A percentile compares a stretch with the other conserved stretches of the same genome.
phyloP scores from a whole-genome alignment of 352 stramenopile species.

The Sclerospora graminicola region DNA sequence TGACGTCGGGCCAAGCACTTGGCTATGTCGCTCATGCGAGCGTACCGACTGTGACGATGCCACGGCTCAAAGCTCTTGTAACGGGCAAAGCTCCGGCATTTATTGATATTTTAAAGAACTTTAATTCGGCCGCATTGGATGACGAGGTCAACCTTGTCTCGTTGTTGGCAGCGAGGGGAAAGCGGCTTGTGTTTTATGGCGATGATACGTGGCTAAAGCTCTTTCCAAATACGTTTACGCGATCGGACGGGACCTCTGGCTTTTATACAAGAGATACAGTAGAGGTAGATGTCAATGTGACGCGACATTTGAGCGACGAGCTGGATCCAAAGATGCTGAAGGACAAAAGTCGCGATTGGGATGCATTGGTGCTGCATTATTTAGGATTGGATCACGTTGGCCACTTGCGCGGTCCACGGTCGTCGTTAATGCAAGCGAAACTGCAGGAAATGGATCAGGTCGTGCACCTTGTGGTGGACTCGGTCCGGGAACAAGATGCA shows the following conservation, averaged over 20 bases:
- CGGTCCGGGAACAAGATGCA: slow-evolving; percentile 49
- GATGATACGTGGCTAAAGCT: slow-evolving; percentile 88
- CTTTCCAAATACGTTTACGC: slow-evolving; percentile 62
- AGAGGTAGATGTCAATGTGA: slow-evolving; percentile 83
- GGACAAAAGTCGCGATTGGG: slow-evolving; percentile 66
- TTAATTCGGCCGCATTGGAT: slow-evolving; percentile 73
- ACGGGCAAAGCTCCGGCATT: slow-evolving; percentile 80
- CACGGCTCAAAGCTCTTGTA: slow-evolving; percentile 76
- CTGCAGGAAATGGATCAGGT: slow-evolving; percentile 78
- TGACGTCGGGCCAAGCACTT: slow-evolving; percentile 36
- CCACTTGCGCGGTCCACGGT: slow-evolving; percentile 70
- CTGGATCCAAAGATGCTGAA: slow-evolving; percentile 63
- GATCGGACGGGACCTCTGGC: slow-evolving; percentile 68
- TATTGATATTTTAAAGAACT: slow-evolving; percentile 88
- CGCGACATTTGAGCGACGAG: slow-evolving; percentile 71
- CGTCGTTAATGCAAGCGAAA: slow-evolving; percentile 66
- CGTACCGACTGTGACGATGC: slow-evolving; percentile 85
- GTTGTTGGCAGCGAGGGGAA: slow-evolving; percentile 31
- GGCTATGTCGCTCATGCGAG: slow-evolving; percentile 73
- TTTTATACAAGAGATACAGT: slow-evolving; percentile 86
- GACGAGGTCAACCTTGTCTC: slow-evolving; percentile 64
- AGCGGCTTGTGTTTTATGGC: slow-evolving; percentile 78
- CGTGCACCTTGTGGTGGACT: slow-evolving; percentile 44
- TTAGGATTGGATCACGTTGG: slow-evolving; percentile 81
- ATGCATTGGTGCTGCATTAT: slow-evolving; percentile 82